Percentiles rank a stretch among this genome's conserved stretches.
Evolutionary conservation across 2,329 filamentous ascomycete genomes (phyloP).

Genomic region (Beauveria sp.): DNA sequence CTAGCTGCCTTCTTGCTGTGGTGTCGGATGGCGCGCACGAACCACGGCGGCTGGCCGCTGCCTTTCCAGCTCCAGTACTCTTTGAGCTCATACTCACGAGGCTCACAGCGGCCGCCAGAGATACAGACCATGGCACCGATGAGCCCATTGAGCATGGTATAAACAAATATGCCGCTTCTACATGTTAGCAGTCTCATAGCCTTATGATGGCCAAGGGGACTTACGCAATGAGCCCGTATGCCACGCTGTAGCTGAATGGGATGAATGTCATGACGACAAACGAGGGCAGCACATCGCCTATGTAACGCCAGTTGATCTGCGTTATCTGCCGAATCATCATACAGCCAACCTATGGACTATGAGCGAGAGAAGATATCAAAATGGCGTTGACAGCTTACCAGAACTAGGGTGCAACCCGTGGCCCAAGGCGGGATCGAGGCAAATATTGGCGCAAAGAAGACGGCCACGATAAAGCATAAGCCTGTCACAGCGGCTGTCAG

Average conservation of each 20-base stretch:
- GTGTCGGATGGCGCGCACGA: slow-evolving; percentile 31
- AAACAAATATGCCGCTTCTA: slow-evolving; percentile 45
- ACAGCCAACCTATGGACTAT: slow-evolving; percentile 51
- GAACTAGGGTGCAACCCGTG: slow-evolving; percentile 63
- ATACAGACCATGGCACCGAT: slow-evolving; percentile 37
- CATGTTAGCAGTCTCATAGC: slow-evolving; percentile 8
- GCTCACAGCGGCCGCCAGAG: slow-evolving; percentile 36
- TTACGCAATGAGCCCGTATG: slow-evolving; percentile 67
- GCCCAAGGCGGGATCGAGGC: slow-evolving; percentile 73
- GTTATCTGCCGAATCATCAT: slow-evolving; percentile 71
- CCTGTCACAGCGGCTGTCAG: slow-evolving; percentile 64
- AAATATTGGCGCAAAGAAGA: slow-evolving; percentile 72
- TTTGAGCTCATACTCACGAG: slow-evolving; percentile 45
- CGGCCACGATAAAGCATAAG: slow-evolving; percentile 60
- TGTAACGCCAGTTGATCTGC: slow-evolving; percentile 69
- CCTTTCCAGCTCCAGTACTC: slow-evolving; percentile 50
- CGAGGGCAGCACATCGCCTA: slow-evolving; percentile 67
- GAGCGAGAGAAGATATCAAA: neutral
- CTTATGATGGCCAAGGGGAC: slow-evolving; percentile 19
- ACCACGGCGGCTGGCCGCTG: slow-evolving; percentile 39
- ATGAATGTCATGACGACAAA: slow-evolving; percentile 70
- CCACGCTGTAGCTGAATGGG: slow-evolving; percentile 71
- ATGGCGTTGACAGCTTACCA: slow-evolving; percentile 36
- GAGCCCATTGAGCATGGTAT: slow-evolving; percentile 41
- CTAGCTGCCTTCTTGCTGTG: slow-evolving; percentile 7